These are phyloP conservation scores for Lactifluus pinguis DNA, from an alignment of 768 basidiomycete species.

Conservation along the genomic window DNA sequence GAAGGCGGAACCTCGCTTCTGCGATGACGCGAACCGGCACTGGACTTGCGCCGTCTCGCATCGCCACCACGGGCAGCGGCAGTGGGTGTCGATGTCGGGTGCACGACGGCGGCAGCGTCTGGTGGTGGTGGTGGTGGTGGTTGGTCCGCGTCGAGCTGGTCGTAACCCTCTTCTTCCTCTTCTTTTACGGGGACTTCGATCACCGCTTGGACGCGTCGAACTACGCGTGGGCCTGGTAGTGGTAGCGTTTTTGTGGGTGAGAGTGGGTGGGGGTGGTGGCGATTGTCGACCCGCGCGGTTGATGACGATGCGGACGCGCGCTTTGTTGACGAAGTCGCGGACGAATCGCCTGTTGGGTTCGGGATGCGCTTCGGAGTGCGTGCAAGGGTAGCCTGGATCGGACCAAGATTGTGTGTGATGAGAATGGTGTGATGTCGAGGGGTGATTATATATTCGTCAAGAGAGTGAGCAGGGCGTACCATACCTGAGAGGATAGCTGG, in stretches of 20 bases:
- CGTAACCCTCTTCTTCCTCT: slow-evolving; percentile 39
- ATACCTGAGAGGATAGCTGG: slow-evolving; percentile 31
- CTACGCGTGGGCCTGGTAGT: slow-evolving; percentile 28
- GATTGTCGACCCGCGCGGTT: slow-evolving; percentile 1
- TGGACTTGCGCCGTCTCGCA: slow-evolving; percentile 28
- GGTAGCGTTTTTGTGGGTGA: slow-evolving; percentile 19
- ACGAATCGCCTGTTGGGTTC: slow-evolving; percentile 13
- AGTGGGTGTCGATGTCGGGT: neutral
- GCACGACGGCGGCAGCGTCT: neutral
- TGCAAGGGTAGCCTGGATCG: slow-evolving; percentile 18
- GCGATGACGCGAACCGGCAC: slow-evolving; percentile 2
- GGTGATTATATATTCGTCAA: too few species aligned
- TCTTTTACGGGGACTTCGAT: slow-evolving; percentile 54
- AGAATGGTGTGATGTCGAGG: too few species aligned
- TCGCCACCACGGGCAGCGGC: neutral
- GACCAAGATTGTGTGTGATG: neutral
- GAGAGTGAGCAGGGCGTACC: neutral
- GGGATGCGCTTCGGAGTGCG: slow-evolving; percentile 18
- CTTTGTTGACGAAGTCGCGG: slow-evolving; percentile 20
- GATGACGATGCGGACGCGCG: slow-evolving; percentile 20
- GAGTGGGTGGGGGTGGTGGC: neutral
- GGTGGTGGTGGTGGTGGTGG: neutral
- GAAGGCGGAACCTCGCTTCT: slow-evolving; percentile 13
- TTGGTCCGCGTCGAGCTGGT: neutral
- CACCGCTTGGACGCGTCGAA: slow-evolving; percentile 57